Conservation (phyloP, 1,284 basidiomycete species). For the Ganoderma leucocontextum region DNA sequence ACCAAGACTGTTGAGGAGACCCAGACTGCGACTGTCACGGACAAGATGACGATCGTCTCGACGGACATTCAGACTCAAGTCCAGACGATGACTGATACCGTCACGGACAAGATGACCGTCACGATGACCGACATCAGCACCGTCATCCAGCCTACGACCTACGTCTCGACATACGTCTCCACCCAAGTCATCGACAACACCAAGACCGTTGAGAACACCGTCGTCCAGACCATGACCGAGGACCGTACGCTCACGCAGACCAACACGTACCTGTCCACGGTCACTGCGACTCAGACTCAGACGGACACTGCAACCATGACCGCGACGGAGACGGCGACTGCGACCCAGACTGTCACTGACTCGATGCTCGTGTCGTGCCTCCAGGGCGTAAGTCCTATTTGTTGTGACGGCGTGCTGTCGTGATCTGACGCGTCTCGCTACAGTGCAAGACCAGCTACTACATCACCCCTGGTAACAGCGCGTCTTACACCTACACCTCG, state of each 20-base stretch:
- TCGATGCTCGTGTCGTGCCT: slow-evolving; percentile 64
- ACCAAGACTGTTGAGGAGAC: slow-evolving; percentile 45
- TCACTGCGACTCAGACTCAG: slow-evolving; percentile 34
- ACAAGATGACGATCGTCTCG: slow-evolving; percentile 38
- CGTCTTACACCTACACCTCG: slow-evolving; percentile 56
- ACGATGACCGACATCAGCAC: slow-evolving; percentile 44
- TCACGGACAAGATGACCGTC: slow-evolving; percentile 42
- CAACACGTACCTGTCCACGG: slow-evolving; percentile 33
- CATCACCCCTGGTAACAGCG: slow-evolving; percentile 59
- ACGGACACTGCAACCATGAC: slow-evolving; percentile 51
- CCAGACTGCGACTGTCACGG: slow-evolving; percentile 36
- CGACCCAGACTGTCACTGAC: slow-evolving; percentile 53
- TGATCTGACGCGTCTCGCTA: slow-evolving; percentile 12
- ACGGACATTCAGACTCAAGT: slow-evolving; percentile 55
- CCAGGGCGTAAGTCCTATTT: slow-evolving; percentile 48
- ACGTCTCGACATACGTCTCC: slow-evolving; percentile 58
- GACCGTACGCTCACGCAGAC: slow-evolving; percentile 40
- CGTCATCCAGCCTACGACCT: slow-evolving; percentile 55
- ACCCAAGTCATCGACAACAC: slow-evolving; percentile 67
- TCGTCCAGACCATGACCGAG: slow-evolving; percentile 41
- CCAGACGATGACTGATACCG: slow-evolving; percentile 40
- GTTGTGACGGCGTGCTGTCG: not conserved
- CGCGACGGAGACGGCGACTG: slow-evolving; percentile 33
- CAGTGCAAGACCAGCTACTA: slow-evolving; percentile 68
- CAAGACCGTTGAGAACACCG: slow-evolving; percentile 42